Evolutionary conservation across 1,284 basidiomycete genomes (phyloP), one percentile per base, ranked within the genome.

Genomic region (Trichosporon ovoides): DNA sequence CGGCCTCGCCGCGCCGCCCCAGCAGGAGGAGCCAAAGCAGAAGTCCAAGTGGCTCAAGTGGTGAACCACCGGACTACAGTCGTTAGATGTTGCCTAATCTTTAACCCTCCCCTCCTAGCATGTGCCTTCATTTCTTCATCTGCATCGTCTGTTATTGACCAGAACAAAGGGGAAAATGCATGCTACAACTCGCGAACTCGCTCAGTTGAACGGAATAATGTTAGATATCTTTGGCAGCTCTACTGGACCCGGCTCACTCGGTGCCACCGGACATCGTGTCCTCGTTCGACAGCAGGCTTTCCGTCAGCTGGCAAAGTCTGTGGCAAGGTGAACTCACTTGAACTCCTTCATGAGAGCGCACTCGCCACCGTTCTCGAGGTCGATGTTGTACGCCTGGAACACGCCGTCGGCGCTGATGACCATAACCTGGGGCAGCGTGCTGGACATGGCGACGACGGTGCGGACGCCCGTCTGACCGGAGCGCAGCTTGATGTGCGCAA

Each of bases 321-420:
- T 31, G 13, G 12, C 28, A 1, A n/a, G 14, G 7, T 14, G 5
- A 3, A 69, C 79, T 68, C 59, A 81, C 80, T 76, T 89, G 71
- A 93, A 95, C 75, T 95, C 92, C 79, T 96, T 96, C 82, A 91
- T 87, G 66, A 99, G 76, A 9, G 88, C 83, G 69, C 96, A 98
- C 75, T 98, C 95, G 3, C 95, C 96, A 11, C 96, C 96, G 55
- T 88, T 87, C 76, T 98, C 94, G 56, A 98, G 79, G 77, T 99
- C 95, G 69, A 99, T 95, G 69, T 84, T 89, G 77, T 98, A 98
- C 9, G 87, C 86, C 73, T 98, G 97, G 74, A 97, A 96, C 67
- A 91, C 88, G 0, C 95, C 95, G 64, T 98, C 93, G 0, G 90
- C 90, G 0, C 92, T 93, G 53, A 97, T 86, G 12, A 98, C 93